A percentile compares a stretch with the other conserved stretches of the same genome.
Evolutionary conservation across 345 rosid genomes (phyloP).

Genomic region (Boechera stricta): DNA sequence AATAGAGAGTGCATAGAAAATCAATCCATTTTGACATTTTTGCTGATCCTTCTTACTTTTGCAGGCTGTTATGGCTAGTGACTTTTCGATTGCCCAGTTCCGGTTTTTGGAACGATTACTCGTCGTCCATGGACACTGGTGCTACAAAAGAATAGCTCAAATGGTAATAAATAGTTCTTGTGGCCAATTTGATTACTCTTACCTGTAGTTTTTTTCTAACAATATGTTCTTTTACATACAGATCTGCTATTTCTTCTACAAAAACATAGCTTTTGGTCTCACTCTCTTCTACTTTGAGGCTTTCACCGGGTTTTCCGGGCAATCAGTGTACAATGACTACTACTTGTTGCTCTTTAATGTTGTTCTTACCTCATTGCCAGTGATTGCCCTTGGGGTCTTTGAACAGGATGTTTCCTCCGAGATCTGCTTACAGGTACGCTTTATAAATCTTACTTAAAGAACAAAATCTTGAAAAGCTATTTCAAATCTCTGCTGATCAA

Average conservation of each 20-base stretch:
- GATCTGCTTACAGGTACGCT: conserved; percentile 91
- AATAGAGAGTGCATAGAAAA: not conserved
- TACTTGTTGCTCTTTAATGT: conserved; percentile 89
- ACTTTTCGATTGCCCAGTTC: conserved; percentile 92
- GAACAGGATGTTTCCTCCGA: conserved; percentile 96
- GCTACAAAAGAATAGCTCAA: conserved; percentile 96
- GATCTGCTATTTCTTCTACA: conserved; percentile 99
- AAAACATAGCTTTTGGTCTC: conserved; percentile 95
- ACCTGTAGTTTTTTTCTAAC: conserved; percentile 19
- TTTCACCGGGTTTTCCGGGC: conserved; percentile 89
- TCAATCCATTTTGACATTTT: not conserved
- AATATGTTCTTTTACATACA: conserved; percentile 44
- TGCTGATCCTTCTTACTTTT: conserved; percentile 16
- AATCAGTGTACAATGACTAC: conserved; percentile 91
- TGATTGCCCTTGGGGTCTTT: conserved; percentile 92
- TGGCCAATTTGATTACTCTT: conserved; percentile 8
- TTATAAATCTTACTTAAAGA: conserved; percentile 4
- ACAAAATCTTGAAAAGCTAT: not conserved
- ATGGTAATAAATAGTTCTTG: conserved; percentile 65
- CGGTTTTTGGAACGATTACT: conserved; percentile 93
- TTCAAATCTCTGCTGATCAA: conserved; percentile 6
- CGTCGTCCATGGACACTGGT: conserved; percentile 99
- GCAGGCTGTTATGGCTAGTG: conserved; percentile 99
- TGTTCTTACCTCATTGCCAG: conserved; percentile 90
- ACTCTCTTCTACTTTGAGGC: conserved; percentile 98